Percentiles rank a stretch among this genome's conserved stretches.
These are phyloP conservation scores for Phaeolepiota aurea DNA, from an alignment of 768 basidiomycete species.

Conservation along the genomic window DNA sequence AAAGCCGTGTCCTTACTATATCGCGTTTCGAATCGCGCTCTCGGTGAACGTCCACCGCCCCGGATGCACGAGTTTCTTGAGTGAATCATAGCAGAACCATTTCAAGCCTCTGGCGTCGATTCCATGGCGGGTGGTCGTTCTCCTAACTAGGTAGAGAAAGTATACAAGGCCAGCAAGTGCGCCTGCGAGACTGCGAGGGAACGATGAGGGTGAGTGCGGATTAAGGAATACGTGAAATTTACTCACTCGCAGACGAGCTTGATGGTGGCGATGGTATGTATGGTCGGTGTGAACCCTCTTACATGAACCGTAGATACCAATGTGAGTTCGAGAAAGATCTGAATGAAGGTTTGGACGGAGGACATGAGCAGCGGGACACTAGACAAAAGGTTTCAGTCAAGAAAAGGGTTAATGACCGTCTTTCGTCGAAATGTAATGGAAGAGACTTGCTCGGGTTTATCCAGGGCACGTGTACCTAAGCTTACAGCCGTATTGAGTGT, in stretches of 20 bases:
- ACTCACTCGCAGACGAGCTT: constrained; percentile 13
- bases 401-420: not conserved
- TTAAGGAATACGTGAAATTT: not conserved
- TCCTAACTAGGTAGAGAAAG: constrained; percentile 9
- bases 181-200: constrained; percentile 5
- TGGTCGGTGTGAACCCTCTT: constrained; percentile 9
- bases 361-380: constrained; percentile 12
- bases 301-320: constrained; percentile 11
- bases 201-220: too few species aligned
- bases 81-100: constrained; percentile 6
- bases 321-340: constrained; percentile 12
- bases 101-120: constrained; percentile 4
- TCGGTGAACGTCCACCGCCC: constrained; percentile 14
- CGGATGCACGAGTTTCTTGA: constrained; percentile 8
- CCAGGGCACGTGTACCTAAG: constrained; percentile 11
- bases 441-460: constrained; percentile 10
- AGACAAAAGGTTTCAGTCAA: not conserved
- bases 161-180: constrained; percentile 9
- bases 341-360: constrained; percentile 9
- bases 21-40: constrained; percentile 12
- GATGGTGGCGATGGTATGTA: constrained; percentile 12
- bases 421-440: not conserved
- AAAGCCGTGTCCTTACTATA: constrained; percentile 9
- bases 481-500: constrained; percentile 9
- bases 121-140: constrained; percentile 1